Base-by-base conservation (phyloP, 2,329 filamentous ascomycete genomes). In the Nemania abortiva region DNA sequence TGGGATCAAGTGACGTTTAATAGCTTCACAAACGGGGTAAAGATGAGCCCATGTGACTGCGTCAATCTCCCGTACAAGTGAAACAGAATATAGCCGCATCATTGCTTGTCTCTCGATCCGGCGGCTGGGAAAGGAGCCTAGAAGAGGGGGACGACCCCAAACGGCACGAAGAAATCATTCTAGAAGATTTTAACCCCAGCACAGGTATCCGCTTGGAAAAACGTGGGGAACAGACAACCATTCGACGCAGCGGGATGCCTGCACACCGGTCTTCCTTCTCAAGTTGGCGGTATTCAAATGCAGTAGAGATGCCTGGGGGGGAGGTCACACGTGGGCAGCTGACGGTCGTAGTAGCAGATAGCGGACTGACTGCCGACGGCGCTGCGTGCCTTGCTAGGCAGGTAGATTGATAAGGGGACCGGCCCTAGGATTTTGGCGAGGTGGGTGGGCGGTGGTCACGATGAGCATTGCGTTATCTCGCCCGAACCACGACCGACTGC, bases 131-230 rank as follows among this genome's bases (percentile, higher is more conserved):
- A 47, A 65, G 67, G 60, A 63, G 58, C 64, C 67, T 47, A 64
- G 57, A 68, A 67, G 70, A 63, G 68, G 66, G 59, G 65, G 66
- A 71, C 54, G 49, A 34, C 65, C 54, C 57, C 47, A 58, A 64
- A 69, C 64, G 67, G 71, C 63, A 67, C 55, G 65, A 72, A 69
- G 52, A 49, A n/a, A n/a, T n/a, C n/a, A 74, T 74, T 77, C 75
- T 76, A 76, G 74, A 76, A 77, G 72, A 42, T 72, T 52, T 71
- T 66, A 57, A 70, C 70, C 72, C 74, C 69, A 74, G 70, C 64
- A 70, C 66, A 68, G 65, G 72, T 24, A n/a, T 74, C 71, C 70
- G 74, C 74, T n/a, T 67, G 68, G 74, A 67, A 66, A 76, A 76
- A 77, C 74, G 74, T 76, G 75, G 74, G 75, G 75, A 74, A 73